Percentiles rank a stretch among this genome's conserved stretches.
Evolutionary conservation across 1,139 yeast genomes (phyloP).

Genomic region (Taphrina pruni): DNA sequence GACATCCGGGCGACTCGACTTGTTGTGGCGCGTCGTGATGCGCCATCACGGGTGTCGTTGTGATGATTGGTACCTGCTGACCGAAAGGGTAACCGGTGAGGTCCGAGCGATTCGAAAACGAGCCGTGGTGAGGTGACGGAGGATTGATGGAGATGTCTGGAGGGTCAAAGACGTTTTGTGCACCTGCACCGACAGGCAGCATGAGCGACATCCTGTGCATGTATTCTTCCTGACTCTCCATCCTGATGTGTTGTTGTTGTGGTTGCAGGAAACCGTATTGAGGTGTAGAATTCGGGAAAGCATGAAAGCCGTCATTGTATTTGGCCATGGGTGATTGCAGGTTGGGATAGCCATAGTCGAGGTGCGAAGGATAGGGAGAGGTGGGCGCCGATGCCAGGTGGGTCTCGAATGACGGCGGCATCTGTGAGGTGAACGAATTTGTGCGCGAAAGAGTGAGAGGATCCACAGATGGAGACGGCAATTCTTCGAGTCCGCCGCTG

Average conservation of each 20-base stretch:
- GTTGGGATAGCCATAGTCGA: not conserved
- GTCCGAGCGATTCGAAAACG: not conserved
- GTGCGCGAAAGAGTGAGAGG: slow-evolving; percentile 33
- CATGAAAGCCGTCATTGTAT: not conserved
- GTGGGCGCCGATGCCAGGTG: slow-evolving; percentile 14
- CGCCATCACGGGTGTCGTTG: slow-evolving; percentile 17
- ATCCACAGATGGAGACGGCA: slow-evolving; percentile 26
- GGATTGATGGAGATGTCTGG: slow-evolving; percentile 37
- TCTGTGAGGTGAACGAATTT: slow-evolving; percentile 26
- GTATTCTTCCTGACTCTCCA: not conserved
- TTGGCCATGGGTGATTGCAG: not conserved
- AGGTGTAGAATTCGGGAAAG: not conserved
- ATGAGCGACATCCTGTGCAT: not conserved
- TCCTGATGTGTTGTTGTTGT: not conserved
- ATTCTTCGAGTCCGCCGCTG: slow-evolving; percentile 22
- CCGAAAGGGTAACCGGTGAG: slow-evolving; percentile 10
- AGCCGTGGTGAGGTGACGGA: slow-evolving; percentile 23
- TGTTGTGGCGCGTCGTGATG: not conserved
- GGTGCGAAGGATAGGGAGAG: slow-evolving; percentile 10
- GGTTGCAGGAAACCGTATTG: slow-evolving; percentile 28
- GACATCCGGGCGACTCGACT: slow-evolving; percentile 7
- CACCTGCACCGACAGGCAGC: not conserved
- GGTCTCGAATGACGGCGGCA: slow-evolving; percentile 16
- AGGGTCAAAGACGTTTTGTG: not conserved
- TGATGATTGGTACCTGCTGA: slow-evolving; percentile 29